phyloP scores from a whole-genome alignment of 768 basidiomycete species.

The Dacryopinax spathularia region DNA sequence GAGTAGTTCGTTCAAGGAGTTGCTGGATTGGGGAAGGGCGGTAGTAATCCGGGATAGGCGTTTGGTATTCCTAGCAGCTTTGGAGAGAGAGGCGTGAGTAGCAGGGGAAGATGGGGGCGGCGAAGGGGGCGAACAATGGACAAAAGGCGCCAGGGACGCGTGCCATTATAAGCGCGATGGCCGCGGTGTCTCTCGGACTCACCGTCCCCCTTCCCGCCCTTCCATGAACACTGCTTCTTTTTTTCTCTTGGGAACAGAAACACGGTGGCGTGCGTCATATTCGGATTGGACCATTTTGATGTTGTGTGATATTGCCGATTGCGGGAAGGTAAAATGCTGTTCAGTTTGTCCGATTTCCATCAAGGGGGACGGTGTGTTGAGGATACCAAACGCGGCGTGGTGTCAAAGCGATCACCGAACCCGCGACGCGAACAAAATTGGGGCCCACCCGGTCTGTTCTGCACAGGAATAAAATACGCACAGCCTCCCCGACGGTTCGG shows the following conservation, averaged over 20 bases:
- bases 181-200: no score
- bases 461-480: neutral
- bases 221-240: slow-evolving; percentile 3
- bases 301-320: no score
- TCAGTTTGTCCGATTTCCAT: neutral
- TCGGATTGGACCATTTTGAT: neutral
- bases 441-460: neutral
- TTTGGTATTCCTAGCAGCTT: no score
- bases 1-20: neutral
- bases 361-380: neutral
- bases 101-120: neutral
- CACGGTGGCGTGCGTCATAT: neutral
- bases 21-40: neutral
- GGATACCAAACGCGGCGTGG: neutral
- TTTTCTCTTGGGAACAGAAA: neutral
- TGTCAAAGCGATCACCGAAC: neutral
- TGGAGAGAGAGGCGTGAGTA: no score
- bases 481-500: slow-evolving; percentile 1
- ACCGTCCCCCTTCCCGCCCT: no score
- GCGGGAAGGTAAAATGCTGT: neutral
- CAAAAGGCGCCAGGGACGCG: neutral
- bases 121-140: neutral
- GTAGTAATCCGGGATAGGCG: neutral
- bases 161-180: neutral
- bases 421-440: slow-evolving; percentile 2